Percentiles rank a stretch among this genome's conserved stretches.
These are phyloP conservation scores for Tylopilus orsonianus DNA, from an alignment of 1,284 basidiomycete genomes.

Conservation along the genomic window DNA sequence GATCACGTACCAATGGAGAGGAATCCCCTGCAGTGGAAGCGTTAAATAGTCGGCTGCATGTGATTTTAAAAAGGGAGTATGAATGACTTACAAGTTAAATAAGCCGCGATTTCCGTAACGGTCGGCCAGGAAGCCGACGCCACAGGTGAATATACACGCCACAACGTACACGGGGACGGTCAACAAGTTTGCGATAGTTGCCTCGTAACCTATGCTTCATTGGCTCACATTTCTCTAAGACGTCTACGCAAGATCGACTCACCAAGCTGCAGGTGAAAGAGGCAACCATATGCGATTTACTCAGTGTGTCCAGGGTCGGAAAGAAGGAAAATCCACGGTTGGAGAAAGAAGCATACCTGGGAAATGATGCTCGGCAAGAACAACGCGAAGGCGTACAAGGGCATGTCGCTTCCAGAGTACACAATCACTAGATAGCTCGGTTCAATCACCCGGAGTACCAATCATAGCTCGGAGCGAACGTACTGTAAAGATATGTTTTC, in stretches of 20 bases:
- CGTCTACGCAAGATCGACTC: slow-evolving; percentile 27
- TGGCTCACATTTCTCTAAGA: not conserved
- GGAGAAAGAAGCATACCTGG: slow-evolving; percentile 41
- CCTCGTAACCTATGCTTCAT: slow-evolving; percentile 51
- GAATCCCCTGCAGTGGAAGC: slow-evolving; percentile 28
- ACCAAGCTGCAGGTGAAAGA: slow-evolving; percentile 42
- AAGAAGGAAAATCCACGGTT: not conserved
- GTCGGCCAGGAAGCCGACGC: slow-evolving; percentile 63
- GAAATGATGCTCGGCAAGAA: slow-evolving; percentile 75
- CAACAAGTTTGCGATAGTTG: slow-evolving; percentile 72
- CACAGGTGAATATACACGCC: slow-evolving; percentile 65
- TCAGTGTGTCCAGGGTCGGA: not conserved
- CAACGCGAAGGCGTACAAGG: slow-evolving; percentile 70
- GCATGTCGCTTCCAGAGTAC: slow-evolving; percentile 58
- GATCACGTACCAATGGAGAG: slow-evolving; percentile 38
- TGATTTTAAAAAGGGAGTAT: not conserved
- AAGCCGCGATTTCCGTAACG: slow-evolving; percentile 56
- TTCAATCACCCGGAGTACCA: not conserved
- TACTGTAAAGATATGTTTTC: slow-evolving; percentile 74
- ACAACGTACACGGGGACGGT: slow-evolving; percentile 68
- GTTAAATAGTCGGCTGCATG: slow-evolving; percentile 1
- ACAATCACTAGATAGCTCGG: slow-evolving; percentile 44
- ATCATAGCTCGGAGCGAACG: slow-evolving; percentile 11
- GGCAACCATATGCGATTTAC: not conserved
- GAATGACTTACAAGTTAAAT: slow-evolving; percentile 56